A percentile compares a stretch with the other conserved stretches of the same genome.
phyloP scores from a whole-genome alignment of 2,329 filamentous ascomycete genomes.

The Xylaria sp. region DNA sequence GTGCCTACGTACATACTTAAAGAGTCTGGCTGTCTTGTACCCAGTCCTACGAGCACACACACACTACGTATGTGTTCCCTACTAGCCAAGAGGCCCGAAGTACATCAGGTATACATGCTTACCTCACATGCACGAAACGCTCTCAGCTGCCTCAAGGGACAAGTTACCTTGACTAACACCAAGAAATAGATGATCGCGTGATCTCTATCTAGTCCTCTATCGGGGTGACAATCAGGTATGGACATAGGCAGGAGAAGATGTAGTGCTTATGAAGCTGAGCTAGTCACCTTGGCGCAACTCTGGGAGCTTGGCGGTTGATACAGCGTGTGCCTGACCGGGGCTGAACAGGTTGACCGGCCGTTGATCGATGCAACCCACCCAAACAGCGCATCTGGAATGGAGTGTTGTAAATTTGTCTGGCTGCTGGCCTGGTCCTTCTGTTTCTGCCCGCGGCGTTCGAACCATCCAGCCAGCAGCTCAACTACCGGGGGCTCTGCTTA shows the following conservation, averaged over 20 bases:
- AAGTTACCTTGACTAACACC: background rate
- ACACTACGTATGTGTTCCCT: background rate
- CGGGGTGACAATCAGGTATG: constrained; percentile 2
- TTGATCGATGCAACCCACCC: constrained; percentile 34
- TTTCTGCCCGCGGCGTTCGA: constrained; percentile 1
- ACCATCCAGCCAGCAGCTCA: background rate
- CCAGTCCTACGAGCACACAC: background rate
- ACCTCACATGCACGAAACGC: background rate
- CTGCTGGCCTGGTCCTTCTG: background rate
- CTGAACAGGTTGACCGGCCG: constrained; percentile 33
- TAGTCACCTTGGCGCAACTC: constrained; percentile 28
- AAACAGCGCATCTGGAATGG: background rate
- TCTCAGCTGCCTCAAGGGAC: constrained; percentile 2
- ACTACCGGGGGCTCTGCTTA: constrained; percentile 20
- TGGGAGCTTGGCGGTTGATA: constrained; percentile 30
- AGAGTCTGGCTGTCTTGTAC: background rate
- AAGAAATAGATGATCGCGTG: constrained; percentile 33
- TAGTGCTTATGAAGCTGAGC: constrained; percentile 37
- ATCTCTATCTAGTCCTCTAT: constrained; percentile 22
- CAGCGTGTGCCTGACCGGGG: constrained; percentile 34
- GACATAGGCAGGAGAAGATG: background rate
- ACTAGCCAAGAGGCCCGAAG: background rate
- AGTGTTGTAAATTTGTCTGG: background rate
- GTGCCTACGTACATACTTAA: background rate
- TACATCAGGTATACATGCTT: background rate